Conservation (phyloP, 352 stramenopile genomes). For the Hyaloperonospora arabidopsidis region DNA sequence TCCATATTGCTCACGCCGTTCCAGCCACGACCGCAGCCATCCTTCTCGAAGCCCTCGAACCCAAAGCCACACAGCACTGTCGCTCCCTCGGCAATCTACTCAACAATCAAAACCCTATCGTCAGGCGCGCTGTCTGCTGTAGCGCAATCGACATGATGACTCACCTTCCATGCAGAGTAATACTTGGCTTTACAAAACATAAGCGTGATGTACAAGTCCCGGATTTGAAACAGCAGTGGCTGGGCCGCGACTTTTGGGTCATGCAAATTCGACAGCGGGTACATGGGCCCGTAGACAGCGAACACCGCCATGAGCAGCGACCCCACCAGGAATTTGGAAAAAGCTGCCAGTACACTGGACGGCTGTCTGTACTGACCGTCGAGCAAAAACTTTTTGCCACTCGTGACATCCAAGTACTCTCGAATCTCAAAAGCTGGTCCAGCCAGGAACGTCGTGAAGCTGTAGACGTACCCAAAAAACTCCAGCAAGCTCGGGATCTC, state of each 20-base stretch:
- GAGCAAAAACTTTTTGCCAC: slow-evolving; percentile 47
- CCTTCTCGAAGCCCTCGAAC: slow-evolving; percentile 91
- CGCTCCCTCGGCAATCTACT: slow-evolving; percentile 56
- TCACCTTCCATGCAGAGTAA: slow-evolving; percentile 94
- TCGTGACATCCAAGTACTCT: slow-evolving; percentile 84
- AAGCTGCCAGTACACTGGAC: slow-evolving; percentile 58
- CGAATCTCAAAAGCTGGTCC: slow-evolving; percentile 93
- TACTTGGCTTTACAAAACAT: slow-evolving; percentile 92
- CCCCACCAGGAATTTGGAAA: slow-evolving; percentile 74
- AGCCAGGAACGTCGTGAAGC: slow-evolving; percentile 92
- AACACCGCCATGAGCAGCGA: slow-evolving; percentile 53
- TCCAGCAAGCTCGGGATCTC: slow-evolving; percentile 88
- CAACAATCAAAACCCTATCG: slow-evolving; percentile 3
- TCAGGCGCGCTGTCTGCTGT: not conserved
- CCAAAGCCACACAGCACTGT: slow-evolving; percentile 82
- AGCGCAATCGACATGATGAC: slow-evolving; percentile 2
- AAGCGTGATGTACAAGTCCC: slow-evolving; percentile 85
- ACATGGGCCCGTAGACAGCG: slow-evolving; percentile 41
- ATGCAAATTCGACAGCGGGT: slow-evolving; percentile 46
- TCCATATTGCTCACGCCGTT: slow-evolving; percentile 94
- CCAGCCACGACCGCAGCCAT: slow-evolving; percentile 86
- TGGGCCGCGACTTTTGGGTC: slow-evolving; percentile 35
- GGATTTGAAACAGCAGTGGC: slow-evolving; percentile 54
- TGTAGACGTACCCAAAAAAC: slow-evolving; percentile 95
- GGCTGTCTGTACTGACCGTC: slow-evolving; percentile 40